Conservation (phyloP, 2,329 filamentous ascomycete genomes). For the Chaetomium olivaceum region DNA sequence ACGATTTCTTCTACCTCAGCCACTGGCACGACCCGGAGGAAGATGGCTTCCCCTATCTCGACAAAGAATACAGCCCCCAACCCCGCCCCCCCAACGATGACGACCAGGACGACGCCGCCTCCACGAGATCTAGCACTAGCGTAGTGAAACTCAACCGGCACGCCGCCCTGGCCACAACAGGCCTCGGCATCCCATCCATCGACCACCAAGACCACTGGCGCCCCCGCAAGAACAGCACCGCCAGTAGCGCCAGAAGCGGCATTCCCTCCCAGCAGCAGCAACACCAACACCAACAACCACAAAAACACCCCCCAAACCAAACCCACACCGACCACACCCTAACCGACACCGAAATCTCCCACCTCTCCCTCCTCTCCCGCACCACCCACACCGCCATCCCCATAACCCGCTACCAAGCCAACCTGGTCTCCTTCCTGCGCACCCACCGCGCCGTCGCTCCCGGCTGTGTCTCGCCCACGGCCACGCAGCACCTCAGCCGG, state of each 20-base stretch:
- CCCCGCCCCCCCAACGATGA: slow-evolving; percentile 18
- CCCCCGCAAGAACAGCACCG: slow-evolving; percentile 11
- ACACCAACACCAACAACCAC: slow-evolving; percentile 2
- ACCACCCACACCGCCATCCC: slow-evolving; percentile 70
- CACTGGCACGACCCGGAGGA: slow-evolving; percentile 73
- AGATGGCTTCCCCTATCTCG: slow-evolving; percentile 73
- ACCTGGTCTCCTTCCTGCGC: slow-evolving; percentile 83
- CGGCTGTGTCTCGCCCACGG: slow-evolving; percentile 73
- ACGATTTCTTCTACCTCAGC: slow-evolving; percentile 84
- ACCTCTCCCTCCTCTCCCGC: slow-evolving; percentile 59
- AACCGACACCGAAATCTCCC: slow-evolving; percentile 53
- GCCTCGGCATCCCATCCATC: slow-evolving; percentile 2
- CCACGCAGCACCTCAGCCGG: slow-evolving; percentile 74
- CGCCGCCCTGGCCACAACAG: slow-evolving; percentile 9
- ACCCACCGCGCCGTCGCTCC: slow-evolving; percentile 77
- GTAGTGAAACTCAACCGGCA: slow-evolving; percentile 41
- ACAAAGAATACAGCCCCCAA: slow-evolving; percentile 53
- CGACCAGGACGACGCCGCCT: slow-evolving; percentile 36
- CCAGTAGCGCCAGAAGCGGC: slow-evolving; percentile 5
- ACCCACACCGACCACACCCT: slow-evolving; percentile 18
- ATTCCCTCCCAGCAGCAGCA: slow-evolving; percentile 10
- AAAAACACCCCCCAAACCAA: neutral
- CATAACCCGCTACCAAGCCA: slow-evolving; percentile 79
- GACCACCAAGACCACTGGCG: neutral
- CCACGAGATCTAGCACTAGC: slow-evolving; percentile 45